Evolutionary conservation across 257 asterid genomes (phyloP), one percentile per base, ranked within the genome.

Genomic region (Plectranthus barbatus): DNA sequence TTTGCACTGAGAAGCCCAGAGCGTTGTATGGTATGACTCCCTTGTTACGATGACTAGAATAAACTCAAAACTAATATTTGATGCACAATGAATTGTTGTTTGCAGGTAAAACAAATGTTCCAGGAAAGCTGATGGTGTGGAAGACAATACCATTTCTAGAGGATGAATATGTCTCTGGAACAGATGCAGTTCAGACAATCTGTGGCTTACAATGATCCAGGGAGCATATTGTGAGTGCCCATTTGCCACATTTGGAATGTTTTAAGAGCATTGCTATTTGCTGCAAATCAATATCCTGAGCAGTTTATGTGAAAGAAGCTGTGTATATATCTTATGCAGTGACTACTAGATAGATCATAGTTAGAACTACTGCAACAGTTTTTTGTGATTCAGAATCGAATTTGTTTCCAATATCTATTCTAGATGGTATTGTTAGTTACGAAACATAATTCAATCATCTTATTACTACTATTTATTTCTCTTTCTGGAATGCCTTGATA

Each of bases 101-200:
- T 31, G 56, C 57, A 86, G 95, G 88, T 42, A 56, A 77, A 56
- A 51, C 4, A 9, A 42, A 72, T 24, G 49, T n/a, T 54, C 84
- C 85, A 0, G 19, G 52, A 69, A 85, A 85, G 72, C 58, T 92
- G 79, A 84, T 33, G 34, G 96, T 82, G 20, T 81, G 97, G 99
- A 83, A 81, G 80, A 89, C 97, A 13, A 68, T 89, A 51, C 94
- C 97, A 0, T 71, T 86, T 57, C 45, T 77, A 36, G 90, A 76
- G 71, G 96, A 89, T 60, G 70, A 67, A 64, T 66, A 62, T 7
- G 89, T 92, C 56, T 86, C 88, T 42, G 95, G 88, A 74, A 83
- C 94, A 24, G 84, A 78, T 64, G 80, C 73, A 14, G 89, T 89
- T 45, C 76, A 68, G 72, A 49, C 56, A 31, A 69, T 86, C 11